Base-by-base conservation (phyloP, 805 yeast genomes). In the Candida arabinofermentans region DNA sequence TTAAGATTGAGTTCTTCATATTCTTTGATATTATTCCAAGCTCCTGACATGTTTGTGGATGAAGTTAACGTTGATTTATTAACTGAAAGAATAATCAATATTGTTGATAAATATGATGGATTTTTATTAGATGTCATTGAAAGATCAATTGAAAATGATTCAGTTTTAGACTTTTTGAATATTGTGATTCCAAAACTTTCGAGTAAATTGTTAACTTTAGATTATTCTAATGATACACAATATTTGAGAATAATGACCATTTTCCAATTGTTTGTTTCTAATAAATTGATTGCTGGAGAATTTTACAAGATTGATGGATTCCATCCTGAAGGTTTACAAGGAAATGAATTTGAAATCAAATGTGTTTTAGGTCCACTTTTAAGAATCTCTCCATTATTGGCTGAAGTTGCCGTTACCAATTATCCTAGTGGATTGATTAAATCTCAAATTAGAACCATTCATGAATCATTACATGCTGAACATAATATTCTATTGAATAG, bases 291-390 rank as follows among this genome's bases (percentile, higher is more conserved):
- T 17, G 85, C 93, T 1, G 65, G 77, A 0, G 57, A 70, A 1
- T 72, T 88, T 47, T 71, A 87, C 2, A 66, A 76, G 49, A 65
- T 81, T 31, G 75, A 78, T 36, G 71, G 72, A 1, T 82, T 83
- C 56, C 62, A 64, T 53, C 69, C 76, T 8, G 66, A 71, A 1
- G 69, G 70, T 7, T 62, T 69, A 37, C 64, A 73, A 9, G 77
- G 83, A 1, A 62, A 72, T 14, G 71, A 73, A 35, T 74, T 75
- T 53, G 95, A 86, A 54, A 65, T 66, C 13, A 67, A 70, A 19
- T 77, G 96, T 0, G 61, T 86, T 14, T 64, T 91, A 41, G 98
- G 97, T 2, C 84, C 95, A 7, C 69, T 88, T 24, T 72, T 87
- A 41, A 70, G 81, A 43, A 63, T 88, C 18, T 86, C 96, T 0